Base-by-base conservation (phyloP, 1,284 basidiomycete species). In the Gomphus bonarii region DNA sequence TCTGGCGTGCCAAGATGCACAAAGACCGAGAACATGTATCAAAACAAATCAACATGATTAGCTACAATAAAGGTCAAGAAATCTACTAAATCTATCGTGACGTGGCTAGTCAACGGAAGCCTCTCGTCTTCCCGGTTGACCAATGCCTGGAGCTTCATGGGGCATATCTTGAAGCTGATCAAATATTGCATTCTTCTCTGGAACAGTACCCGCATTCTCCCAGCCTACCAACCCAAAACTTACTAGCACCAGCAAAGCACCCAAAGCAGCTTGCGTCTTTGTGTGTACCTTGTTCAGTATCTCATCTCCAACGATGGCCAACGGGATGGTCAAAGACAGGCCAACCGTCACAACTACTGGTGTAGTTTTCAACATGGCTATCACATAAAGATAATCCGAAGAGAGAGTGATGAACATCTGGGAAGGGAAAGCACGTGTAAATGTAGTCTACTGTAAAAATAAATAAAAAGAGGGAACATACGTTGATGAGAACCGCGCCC, bases 281-380 rank as follows among this genome's bases (percentile, higher is more conserved):
- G 78, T 72, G 38, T 79, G 73, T 58, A 76, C 33, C 8, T 9
- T 79, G 25, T 81, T 76, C 11, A 89, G 73, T 50, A 87, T 65
- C 60, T 84, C 77, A 69, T 95, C 93, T 10, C 91, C 91, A 18
- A 87, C 57, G 42, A 95, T 84, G 1, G 92, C 91, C 55, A 94
- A 73, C 9, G 93, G 93, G 66, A 98, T 97, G 0, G 97, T 98
- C n/a, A 99, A 77, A 58, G 88, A 92, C 18, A 99, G 77, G 16
- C 97, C 95, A 59, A 99, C 77, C 0, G 95, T 99, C 12, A 92
- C 94, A 22, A 95, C 88, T 43, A 93, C 74, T 1, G 91, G 95
- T 3, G 94, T 95, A 2, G 95, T 97, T 75, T 97, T 97, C 61
- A 99, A 81, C 94, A 98, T 97, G 5, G 95, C 91, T 8, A 88